A percentile compares a stretch with the other conserved stretches of the same genome.
Conservation (phyloP, 371 early-diverging fungal genomes). For the Entomophthora muscae region DNA sequence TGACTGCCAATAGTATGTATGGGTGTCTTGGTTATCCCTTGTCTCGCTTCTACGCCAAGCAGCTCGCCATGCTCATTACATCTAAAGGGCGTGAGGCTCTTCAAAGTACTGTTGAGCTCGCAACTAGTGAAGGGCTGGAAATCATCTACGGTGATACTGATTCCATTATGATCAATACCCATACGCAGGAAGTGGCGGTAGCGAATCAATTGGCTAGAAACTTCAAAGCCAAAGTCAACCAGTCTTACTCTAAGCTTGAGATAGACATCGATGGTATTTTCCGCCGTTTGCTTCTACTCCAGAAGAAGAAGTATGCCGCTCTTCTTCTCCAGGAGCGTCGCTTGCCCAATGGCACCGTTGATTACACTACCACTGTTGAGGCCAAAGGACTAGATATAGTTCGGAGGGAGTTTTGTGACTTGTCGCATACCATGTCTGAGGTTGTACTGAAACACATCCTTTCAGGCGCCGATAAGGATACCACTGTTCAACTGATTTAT, state of each 20-base stretch:
- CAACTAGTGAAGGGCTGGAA: constrained; percentile 55
- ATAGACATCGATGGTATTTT: constrained; percentile 97
- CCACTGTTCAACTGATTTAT: constrained; percentile 58
- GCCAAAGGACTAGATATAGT: constrained; percentile 97
- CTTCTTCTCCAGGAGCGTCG: constrained; percentile 45
- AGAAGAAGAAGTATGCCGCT: constrained; percentile 99
- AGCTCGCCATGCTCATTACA: constrained; percentile 96
- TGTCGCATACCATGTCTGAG: constrained; percentile 71
- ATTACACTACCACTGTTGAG: constrained; percentile 34
- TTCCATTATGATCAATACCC: constrained; percentile 98
- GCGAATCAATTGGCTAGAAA: constrained; percentile 67
- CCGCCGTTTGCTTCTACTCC: constrained; percentile 84
- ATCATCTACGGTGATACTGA: constrained; percentile 99
- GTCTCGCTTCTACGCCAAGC: constrained; percentile 97
- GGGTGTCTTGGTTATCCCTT: constrained; percentile 96
- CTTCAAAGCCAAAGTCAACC: constrained; percentile 78
- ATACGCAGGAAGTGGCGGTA: constrained; percentile 46
- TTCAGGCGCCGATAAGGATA: constrained; percentile 43
- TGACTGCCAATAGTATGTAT: constrained; percentile 99
- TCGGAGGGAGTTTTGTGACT: constrained; percentile 95
- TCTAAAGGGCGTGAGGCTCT: constrained; percentile 95
- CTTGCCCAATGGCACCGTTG: not conserved
- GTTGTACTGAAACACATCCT: constrained; percentile 65
- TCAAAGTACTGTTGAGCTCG: constrained; percentile 83
- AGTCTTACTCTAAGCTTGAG: constrained; percentile 80